A percentile compares a stretch with the other conserved stretches of the same genome.
Conservation (phyloP, 805 yeast species). For the Nakazawaea sp. region DNA sequence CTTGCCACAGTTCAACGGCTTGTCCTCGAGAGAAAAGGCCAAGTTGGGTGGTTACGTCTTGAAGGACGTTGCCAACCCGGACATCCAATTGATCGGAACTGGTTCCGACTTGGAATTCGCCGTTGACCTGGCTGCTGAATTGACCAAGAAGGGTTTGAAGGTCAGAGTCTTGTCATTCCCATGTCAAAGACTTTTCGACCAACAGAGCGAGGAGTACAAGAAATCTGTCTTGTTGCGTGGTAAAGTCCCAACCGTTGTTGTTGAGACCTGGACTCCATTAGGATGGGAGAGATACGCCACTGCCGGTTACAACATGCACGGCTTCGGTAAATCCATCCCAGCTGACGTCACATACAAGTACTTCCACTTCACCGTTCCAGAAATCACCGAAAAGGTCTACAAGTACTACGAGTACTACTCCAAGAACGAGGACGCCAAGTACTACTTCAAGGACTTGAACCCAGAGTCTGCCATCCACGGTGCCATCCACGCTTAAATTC, state of each 20-base stretch:
- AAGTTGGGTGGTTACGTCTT: conserved; percentile 23
- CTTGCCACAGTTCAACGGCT: conserved; percentile 20
- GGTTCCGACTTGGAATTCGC: conserved; percentile 25
- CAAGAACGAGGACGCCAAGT: conserved; percentile 2
- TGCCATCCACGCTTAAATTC: conserved; percentile 72
- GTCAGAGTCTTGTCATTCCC: conserved; percentile 25
- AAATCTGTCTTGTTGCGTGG: conserved; percentile 20
- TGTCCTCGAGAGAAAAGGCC: conserved; percentile 16
- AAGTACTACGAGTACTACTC: conserved; percentile 17
- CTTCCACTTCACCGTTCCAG: conserved; percentile 22
- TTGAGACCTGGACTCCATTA: conserved; percentile 27
- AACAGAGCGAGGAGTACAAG: conserved; percentile 21
- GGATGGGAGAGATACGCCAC: conserved; percentile 31
- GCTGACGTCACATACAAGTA: conserved; percentile 24
- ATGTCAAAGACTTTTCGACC: conserved; percentile 23
- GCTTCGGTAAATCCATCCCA: conserved; percentile 29
- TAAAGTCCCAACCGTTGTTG: conserved; percentile 21
- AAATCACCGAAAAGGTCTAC: conserved; percentile 22
- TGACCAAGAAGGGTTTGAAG: conserved; percentile 19
- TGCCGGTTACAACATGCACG: conserved; percentile 26
- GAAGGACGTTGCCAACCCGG: conserved; percentile 16
- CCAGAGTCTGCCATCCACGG: conserved; percentile 7
- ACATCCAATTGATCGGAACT: conserved; percentile 20
- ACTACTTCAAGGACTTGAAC: conserved; percentile 8
- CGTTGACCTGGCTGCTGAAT: conserved; percentile 19